phyloP scores from a whole-genome alignment of 805 yeast genomes.

The Starmerella scarabaei region DNA sequence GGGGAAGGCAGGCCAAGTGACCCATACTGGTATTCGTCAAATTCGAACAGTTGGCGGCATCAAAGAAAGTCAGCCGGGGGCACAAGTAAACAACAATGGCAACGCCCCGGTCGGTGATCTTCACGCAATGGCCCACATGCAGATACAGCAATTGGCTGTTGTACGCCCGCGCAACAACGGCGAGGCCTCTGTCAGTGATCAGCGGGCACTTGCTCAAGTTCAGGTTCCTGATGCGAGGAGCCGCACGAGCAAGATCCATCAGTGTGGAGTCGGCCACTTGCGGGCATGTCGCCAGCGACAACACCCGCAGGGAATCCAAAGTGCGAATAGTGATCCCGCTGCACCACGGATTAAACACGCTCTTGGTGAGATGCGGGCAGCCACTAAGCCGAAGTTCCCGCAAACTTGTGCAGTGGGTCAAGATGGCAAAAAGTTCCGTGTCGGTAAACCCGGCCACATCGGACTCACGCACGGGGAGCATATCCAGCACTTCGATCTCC shows the following conservation, averaged over 20 bases:
- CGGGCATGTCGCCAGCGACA: constrained; percentile 76
- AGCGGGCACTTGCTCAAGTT: constrained; percentile 79
- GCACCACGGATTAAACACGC: constrained; percentile 39
- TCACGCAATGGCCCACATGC: constrained; percentile 86
- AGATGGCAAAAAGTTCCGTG: constrained; percentile 1
- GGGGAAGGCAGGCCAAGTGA: constrained; percentile 63
- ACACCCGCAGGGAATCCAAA: constrained; percentile 55
- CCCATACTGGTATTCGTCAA: constrained; percentile 71
- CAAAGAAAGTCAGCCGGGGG: constrained; percentile 79
- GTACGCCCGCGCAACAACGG: constrained; percentile 50
- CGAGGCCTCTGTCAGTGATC: constrained; percentile 68
- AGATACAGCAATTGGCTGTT: constrained; percentile 75
- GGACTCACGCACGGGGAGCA: background rate
- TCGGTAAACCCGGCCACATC: constrained; percentile 1
- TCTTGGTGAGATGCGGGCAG: constrained; percentile 47
- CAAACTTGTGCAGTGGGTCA: constrained; percentile 5
- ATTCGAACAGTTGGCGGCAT: constrained; percentile 86
- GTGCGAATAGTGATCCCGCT: constrained; percentile 33
- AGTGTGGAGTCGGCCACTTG: constrained; percentile 70
- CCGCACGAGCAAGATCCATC: constrained; percentile 53
- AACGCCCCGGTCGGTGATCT: constrained; percentile 83
- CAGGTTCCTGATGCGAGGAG: constrained; percentile 79
- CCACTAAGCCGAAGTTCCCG: constrained; percentile 10
- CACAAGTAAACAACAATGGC: constrained; percentile 60
- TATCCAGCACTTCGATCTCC: background rate